Base-by-base conservation (phyloP, 2,329 filamentous ascomycete species). In the Harringtonia aguacate region DNA sequence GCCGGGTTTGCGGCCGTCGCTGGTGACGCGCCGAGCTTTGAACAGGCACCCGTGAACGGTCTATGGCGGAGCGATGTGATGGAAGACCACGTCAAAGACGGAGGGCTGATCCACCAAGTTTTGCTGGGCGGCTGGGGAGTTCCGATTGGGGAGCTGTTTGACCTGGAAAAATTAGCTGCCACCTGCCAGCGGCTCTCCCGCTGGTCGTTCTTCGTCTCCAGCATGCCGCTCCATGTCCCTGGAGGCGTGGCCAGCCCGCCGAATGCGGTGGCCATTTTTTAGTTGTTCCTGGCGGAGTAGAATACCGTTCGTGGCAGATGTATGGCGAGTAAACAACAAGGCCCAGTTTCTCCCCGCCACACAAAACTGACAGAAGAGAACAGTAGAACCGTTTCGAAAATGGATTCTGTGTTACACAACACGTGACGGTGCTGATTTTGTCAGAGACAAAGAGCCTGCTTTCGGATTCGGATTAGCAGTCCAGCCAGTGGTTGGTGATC, bases 81-180 rank as follows among this genome's bases (percentile, higher is more conserved):
- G 13, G 58, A 50, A 39, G 51, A 48, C 14, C 29, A 45, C 34
- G 45, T 50, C 37, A 45, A 13, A 10, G 43, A 21, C 30, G 27
- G 31, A 18, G 30, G 35, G 7, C 28, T 39, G 8, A n/a, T 59
- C 36, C 62, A 65, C 48, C 52, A 65, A 47, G 68, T 61, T 56
- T 49, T 68, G 4, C 53, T 72, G 1, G 66, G 63, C 0, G 68
- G 67, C 0, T 75, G 69, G 68, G 70, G 70, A 0, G 60, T 70
- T 60, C 66, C 68, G 0, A 67, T 72, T 33, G 68, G 68, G 0
- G 68, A 72, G 51, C 49, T 70, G 30, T 70, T 70, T 45, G 61
- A 70, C 44, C 47, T 71, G n/a, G 65, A 69, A 34, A 51, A 40
- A 3, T 43, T 71, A 28, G 54, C 56, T 2, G 45, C 50, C n/a